Base-by-base conservation (phyloP, 139 green algal species). In the Chlamydomonas sphaeroides region DNA sequence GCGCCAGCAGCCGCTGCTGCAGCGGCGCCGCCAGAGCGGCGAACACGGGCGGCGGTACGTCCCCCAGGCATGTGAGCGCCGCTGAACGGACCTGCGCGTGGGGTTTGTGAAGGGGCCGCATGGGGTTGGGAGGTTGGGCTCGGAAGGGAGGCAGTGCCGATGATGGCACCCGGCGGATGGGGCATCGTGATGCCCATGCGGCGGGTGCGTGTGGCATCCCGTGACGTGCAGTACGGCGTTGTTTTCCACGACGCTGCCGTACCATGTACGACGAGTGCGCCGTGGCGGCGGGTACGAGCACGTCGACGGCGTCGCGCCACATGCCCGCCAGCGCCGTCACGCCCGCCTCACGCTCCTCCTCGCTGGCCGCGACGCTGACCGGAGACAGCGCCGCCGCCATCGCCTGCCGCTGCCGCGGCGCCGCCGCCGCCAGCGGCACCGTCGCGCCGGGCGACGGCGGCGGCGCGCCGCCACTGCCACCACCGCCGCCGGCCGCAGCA, bases 181-280 rank as follows among this genome's bases (percentile, higher is more conserved):
- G n/a, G n/a, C n/a, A n/a, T n/a, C n/a, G n/a, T n/a, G n/a, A n/a
- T n/a, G n/a, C n/a, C n/a, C n/a, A n/a, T n/a, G n/a, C n/a, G n/a
- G n/a, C n/a, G n/a, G n/a, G n/a, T n/a, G n/a, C n/a, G n/a, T n/a
- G n/a, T n/a, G n/a, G n/a, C n/a, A n/a, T n/a, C n/a, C n/a, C n/a
- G n/a, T n/a, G n/a, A n/a, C n/a, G n/a, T n/a, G n/a, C n/a, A n/a
- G n/a, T n/a, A n/a, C n/a, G n/a, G n/a, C n/a, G n/a, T n/a, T n/a
- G n/a, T n/a, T n/a, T n/a, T n/a, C n/a, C n/a, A n/a, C n/a, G n/a
- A n/a, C n/a, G 45, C 45, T 14, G 45, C 45, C 90, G 62, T 18
- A 93, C 73, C 70, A 92, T 86, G 53, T 84, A 61, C n/a, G 78
- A 89, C 33, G 41, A n/a, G 67, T 92, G 80, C 56, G 28, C 41